Evolutionary conservation across 2,329 filamentous ascomycete genomes (phyloP).

Genomic region (Pseudocercospora cruenta): DNA sequence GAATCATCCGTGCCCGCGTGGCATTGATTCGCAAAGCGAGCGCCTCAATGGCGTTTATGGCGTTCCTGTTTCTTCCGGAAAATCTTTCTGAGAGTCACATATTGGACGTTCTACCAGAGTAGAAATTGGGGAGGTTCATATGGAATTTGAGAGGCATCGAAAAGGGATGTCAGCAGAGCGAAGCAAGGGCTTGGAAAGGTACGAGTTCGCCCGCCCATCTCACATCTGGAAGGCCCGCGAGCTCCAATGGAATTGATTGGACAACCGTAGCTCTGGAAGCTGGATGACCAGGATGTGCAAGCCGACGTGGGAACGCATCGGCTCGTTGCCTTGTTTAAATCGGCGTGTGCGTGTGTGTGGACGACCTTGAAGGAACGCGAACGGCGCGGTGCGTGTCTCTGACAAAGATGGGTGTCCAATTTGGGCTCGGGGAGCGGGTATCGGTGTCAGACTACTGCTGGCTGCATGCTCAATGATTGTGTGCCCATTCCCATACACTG

Average conservation of each 20-base stretch:
- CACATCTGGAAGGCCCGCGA: conserved; percentile 10
- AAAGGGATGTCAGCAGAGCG: conserved; percentile 10
- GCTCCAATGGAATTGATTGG: conserved; percentile 13
- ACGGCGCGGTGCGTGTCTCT: background rate
- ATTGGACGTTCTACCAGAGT: background rate
- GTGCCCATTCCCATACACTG: background rate
- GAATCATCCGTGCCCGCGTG: conserved; percentile 13
- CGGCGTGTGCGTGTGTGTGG: conserved; percentile 2
- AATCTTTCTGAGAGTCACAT: background rate
- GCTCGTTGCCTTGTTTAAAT: conserved; percentile 11
- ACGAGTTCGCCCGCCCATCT: conserved; percentile 12
- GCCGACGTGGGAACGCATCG: conserved; percentile 17
- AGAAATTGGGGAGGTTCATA: background rate
- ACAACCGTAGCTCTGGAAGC: conserved; percentile 11
- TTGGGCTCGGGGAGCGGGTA: conserved; percentile 9
- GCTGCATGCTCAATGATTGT: background rate
- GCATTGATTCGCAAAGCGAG: conserved; percentile 6
- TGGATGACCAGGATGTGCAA: conserved; percentile 7
- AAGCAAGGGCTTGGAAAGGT: conserved; percentile 19
- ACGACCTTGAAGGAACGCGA: background rate
- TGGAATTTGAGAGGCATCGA: background rate
- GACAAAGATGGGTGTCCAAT: conserved; percentile 8
- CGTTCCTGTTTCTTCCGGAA: background rate
- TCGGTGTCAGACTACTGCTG: conserved; percentile 9
- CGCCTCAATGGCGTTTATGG: conserved; percentile 3